These are phyloP conservation scores for Coniophora puteana DNA, from an alignment of 1,284 basidiomycete species.

Conservation along the genomic window DNA sequence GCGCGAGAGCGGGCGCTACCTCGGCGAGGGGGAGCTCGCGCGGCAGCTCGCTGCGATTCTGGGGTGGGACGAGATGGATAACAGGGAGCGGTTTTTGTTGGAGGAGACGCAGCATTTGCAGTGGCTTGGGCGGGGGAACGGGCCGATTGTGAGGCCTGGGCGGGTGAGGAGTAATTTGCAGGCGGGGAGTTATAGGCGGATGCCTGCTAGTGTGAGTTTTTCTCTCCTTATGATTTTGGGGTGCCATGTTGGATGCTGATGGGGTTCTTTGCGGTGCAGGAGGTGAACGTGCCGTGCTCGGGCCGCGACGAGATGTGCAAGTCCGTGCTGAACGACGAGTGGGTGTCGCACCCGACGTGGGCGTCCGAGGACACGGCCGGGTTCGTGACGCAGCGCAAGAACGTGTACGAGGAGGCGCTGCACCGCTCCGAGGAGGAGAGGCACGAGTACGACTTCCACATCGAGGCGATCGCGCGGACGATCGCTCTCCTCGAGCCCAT, in stretches of 20 bases:
- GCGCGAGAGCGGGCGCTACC: constrained; percentile 58
- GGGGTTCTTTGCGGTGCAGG: constrained; percentile 40
- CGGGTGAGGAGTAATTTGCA: constrained; percentile 56
- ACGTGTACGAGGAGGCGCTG: constrained; percentile 95
- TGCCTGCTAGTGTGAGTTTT: constrained; percentile 72
- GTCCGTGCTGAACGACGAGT: constrained; percentile 94
- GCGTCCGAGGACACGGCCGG: constrained; percentile 91
- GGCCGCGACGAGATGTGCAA: constrained; percentile 97
- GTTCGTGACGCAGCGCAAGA: constrained; percentile 92
- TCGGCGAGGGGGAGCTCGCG: constrained; percentile 77
- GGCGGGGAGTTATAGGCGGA: constrained; percentile 85
- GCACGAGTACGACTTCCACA: constrained; percentile 99
- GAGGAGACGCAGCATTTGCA: constrained; percentile 40
- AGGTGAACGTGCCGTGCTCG: constrained; percentile 85
- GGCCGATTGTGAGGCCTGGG: constrained; percentile 44
- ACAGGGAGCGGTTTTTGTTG: constrained; percentile 46
- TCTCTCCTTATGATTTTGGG: constrained; percentile 7
- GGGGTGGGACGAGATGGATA: constrained; percentile 79
- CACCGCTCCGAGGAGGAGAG: constrained; percentile 97
- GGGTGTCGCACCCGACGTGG: constrained; percentile 96
- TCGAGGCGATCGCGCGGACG: constrained; percentile 94
- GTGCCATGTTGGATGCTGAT: constrained; percentile 5
- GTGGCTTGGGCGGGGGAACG: constrained; percentile 36
- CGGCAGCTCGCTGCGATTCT: constrained; percentile 86
- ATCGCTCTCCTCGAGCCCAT: constrained; percentile 92